Evolutionary conservation across 1,139 yeast genomes (phyloP).

Genomic region (Meyerozyma smithsonii): DNA sequence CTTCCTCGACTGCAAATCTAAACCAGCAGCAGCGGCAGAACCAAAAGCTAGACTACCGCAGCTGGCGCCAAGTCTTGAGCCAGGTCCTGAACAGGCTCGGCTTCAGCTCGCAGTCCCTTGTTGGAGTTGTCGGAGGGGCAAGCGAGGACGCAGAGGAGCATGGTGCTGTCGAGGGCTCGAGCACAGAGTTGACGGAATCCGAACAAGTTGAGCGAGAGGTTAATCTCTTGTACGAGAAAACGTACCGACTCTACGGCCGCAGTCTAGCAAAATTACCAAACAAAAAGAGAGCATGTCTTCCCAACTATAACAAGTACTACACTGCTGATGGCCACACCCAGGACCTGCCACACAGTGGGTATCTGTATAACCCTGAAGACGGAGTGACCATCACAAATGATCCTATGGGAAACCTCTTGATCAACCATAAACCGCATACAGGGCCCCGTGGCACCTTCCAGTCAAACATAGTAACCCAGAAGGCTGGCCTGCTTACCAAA

Average conservation of each 20-base stretch:
- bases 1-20: conserved; percentile 22
- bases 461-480: conserved; percentile 28
- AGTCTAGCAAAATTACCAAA: conserved; percentile 35
- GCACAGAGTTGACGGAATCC: conserved; percentile 11
- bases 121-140: conserved; percentile 21
- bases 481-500: conserved; percentile 28
- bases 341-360: conserved; percentile 11
- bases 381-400: conserved; percentile 39
- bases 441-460: conserved; percentile 4
- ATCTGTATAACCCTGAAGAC: conserved; percentile 21
- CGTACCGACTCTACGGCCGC: conserved; percentile 39
- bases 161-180: conserved; percentile 7
- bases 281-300: conserved; percentile 40
- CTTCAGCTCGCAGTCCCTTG: conserved; percentile 29
- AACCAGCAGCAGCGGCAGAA: conserved; percentile 9
- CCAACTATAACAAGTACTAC: conserved; percentile 34
- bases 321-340: conserved; percentile 10
- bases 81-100: conserved; percentile 38
- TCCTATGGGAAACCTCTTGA: conserved; percentile 41
- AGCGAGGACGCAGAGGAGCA: conserved; percentile 4
- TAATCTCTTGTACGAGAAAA: conserved; percentile 33
- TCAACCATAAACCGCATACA: conserved; percentile 23
- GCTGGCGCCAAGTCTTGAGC: conserved; percentile 34
- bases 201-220: conserved; percentile 32
- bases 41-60: conserved; percentile 26